Percentiles rank a stretch among this genome's conserved stretches.
Evolutionary conservation across 148 eudicot genomes (phyloP).

Genomic region (Camellia granthamiana): DNA sequence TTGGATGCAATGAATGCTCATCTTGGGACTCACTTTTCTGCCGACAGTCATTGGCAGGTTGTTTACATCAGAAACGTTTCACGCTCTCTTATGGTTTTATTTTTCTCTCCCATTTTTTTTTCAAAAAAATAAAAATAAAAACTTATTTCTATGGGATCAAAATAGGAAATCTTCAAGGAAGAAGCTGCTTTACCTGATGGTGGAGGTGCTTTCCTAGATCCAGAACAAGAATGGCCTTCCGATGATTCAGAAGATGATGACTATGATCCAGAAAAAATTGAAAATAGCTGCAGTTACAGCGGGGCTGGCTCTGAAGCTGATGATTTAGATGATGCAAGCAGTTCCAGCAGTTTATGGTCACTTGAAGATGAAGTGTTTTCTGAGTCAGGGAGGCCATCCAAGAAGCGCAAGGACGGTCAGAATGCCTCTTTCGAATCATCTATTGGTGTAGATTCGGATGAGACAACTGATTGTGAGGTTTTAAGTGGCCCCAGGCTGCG

Average conservation of each 20-base stretch:
- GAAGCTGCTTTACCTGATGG: slow-evolving; percentile 69
- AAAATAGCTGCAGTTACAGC: slow-evolving; percentile 32
- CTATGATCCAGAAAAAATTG: slow-evolving; percentile 66
- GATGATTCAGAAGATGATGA: slow-evolving; percentile 94
- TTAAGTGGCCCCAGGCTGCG: slow-evolving; percentile 71
- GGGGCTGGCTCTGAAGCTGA: slow-evolving; percentile 32
- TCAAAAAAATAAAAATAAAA: background rate
- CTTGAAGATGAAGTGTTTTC: slow-evolving; percentile 60
- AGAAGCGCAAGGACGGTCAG: slow-evolving; percentile 26
- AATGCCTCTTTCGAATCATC: slow-evolving; percentile 23
- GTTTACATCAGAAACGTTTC: slow-evolving; percentile 17
- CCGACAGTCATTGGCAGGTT: slow-evolving; percentile 79
- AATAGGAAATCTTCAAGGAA: slow-evolving; percentile 84
- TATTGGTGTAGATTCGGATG: slow-evolving; percentile 40
- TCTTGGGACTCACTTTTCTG: slow-evolving; percentile 78
- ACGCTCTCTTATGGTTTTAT: background rate
- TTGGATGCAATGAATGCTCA: slow-evolving; percentile 85
- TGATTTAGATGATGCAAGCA: slow-evolving; percentile 39
- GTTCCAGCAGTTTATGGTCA: slow-evolving; percentile 58
- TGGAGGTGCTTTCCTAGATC: slow-evolving; percentile 34
- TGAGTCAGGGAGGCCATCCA: slow-evolving; percentile 32
- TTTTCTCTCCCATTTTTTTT: background rate
- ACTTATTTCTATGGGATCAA: slow-evolving; percentile 4
- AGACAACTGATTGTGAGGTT: slow-evolving; percentile 47
- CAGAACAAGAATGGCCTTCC: slow-evolving; percentile 87